Evolutionary conservation across 768 basidiomycete species (phyloP).

Genomic region (Suillus sp.): DNA sequence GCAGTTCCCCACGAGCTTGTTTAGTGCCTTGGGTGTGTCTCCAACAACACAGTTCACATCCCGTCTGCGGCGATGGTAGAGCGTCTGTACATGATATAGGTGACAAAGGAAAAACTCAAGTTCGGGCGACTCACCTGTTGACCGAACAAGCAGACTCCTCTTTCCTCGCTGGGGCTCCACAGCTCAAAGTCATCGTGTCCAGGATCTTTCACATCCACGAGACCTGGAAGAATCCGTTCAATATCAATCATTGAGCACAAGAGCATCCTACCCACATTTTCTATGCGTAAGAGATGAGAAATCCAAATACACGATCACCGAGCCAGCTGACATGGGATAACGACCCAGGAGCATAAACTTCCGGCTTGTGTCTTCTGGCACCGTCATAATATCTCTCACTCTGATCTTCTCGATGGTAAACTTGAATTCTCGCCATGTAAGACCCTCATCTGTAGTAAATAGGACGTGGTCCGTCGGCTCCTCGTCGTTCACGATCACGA

Average conservation of each 20-base stretch:
- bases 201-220: constrained; percentile 67
- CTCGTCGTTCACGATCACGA: constrained; percentile 95
- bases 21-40: constrained; percentile 53
- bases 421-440: constrained; percentile 84
- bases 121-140: constrained; percentile 58
- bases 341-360: constrained; percentile 85
- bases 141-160: constrained; percentile 88
- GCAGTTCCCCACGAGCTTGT: constrained; percentile 68
- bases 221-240: constrained; percentile 48
- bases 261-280: constrained; percentile 59
- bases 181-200: constrained; percentile 92
- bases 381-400: constrained; percentile 78
- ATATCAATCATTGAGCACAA: neutral
- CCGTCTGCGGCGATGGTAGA: constrained; percentile 88
- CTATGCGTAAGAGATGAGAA: constrained; percentile 75
- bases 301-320: constrained; percentile 81
- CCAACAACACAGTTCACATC: constrained; percentile 85
- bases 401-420: constrained; percentile 74
- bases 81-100: constrained; percentile 50
- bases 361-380: constrained; percentile 86
- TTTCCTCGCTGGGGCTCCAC: constrained; percentile 92
- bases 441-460: constrained; percentile 89
- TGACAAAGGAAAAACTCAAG: neutral
- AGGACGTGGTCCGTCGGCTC: constrained; percentile 86
- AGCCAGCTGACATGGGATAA: constrained; percentile 43